Conservation (phyloP, 2,329 filamentous ascomycete genomes). For the Pestalotiopsis sp. region DNA sequence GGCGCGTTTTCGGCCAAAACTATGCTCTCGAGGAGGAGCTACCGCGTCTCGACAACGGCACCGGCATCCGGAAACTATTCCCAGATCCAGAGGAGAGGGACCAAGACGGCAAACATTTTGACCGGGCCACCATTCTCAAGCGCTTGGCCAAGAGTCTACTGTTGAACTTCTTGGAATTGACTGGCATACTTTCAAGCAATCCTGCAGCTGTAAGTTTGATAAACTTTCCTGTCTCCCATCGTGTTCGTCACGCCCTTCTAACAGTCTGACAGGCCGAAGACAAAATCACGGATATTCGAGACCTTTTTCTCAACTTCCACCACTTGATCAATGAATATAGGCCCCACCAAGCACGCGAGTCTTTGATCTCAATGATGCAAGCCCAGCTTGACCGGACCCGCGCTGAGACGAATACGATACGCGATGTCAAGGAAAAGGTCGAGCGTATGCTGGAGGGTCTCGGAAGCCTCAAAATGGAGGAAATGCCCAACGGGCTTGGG, state of each 20-base stretch:
- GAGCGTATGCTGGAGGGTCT: constrained; percentile 73
- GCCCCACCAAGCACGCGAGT: constrained; percentile 89
- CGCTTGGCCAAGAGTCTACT: constrained; percentile 82
- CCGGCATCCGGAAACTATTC: constrained; percentile 70
- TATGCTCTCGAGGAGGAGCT: constrained; percentile 68
- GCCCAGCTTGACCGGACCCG: constrained; percentile 74
- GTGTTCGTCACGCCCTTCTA: background rate
- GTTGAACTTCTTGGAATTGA: constrained; percentile 85
- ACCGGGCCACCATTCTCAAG: constrained; percentile 71
- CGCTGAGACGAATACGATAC: constrained; percentile 72
- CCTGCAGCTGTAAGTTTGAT: constrained; percentile 54
- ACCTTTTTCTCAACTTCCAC: constrained; percentile 87
- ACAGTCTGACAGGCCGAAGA: constrained; percentile 54
- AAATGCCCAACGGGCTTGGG: constrained; percentile 6
- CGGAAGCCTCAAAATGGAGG: constrained; percentile 49
- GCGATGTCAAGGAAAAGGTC: constrained; percentile 71
- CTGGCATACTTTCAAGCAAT: constrained; percentile 70
- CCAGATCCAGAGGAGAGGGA: constrained; percentile 47
- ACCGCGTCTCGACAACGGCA: constrained; percentile 61
- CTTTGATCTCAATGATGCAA: constrained; percentile 85
- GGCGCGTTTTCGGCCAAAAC: constrained; percentile 73
- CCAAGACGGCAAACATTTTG: constrained; percentile 58
- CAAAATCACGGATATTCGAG: constrained; percentile 79
- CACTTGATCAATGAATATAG: constrained; percentile 93
- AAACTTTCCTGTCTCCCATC: background rate